Base-by-base conservation (phyloP, 306 rosid species). In the Prunus padus region DNA sequence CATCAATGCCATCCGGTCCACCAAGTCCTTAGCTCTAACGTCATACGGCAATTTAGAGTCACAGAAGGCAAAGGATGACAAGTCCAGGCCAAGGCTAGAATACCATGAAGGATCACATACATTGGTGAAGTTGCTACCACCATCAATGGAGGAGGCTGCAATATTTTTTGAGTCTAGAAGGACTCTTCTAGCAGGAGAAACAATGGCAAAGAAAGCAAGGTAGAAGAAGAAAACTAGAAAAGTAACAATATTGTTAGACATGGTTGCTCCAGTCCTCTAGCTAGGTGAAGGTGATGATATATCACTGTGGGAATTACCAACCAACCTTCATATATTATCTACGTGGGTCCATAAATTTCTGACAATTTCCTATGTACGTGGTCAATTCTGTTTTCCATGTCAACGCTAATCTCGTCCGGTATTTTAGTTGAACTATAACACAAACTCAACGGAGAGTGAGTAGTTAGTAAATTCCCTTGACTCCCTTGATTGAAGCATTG, bases 71-170 rank as follows among this genome's bases (percentile, higher is more conserved):
- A 40, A 65, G 14, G 4, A 16, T 8, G 65, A 30, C 45, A 76
- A 54, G 14, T 65, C 28, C 55, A 76, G 5, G 7, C 73, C 73
- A 26, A 76, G 30, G 33, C 22, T 11, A 1, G 55, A 22, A 11
- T 22, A 65, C 25, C 79, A 37, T 1, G 64, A 65, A 54, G 73
- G 72, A 37, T 76, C 50, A 23, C 79, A 76, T 2, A 52, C 79
- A 8, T 22, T 12, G 5, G 76, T 72, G 22, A 56, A 55, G 65
- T 72, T 72, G 11, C 9, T 37, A 28, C 33, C 23, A 23, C 51
- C 65, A 33, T 12, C 40, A 33, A 33, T 20, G 66, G 12, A 8
- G 33, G 15, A 2, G 23, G 4, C 68, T 33, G 33, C 65, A 9
- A 33, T 33, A 1, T 15, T 30, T 19, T 7, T 16, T 9, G 75